Evolutionary conservation across 306 rosid species (phyloP), one percentile per base, ranked within the genome.

Genomic region (Comarum palustre): DNA sequence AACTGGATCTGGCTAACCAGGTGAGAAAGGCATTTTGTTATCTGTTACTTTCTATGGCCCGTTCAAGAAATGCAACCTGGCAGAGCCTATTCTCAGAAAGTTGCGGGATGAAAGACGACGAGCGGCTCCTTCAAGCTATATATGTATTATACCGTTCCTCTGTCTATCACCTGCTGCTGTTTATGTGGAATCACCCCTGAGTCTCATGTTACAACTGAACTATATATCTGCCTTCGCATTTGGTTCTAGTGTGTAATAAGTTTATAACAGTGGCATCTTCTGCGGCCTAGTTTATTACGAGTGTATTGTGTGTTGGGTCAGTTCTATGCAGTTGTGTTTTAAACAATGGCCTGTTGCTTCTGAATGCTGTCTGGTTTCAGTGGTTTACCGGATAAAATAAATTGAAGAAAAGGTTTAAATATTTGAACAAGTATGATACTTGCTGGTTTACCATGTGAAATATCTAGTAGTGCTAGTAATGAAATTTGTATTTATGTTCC

Each of bases 1-100:
- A 91, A 77, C 89, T 91, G 84, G 96, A 95, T 74, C 66, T 86
- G 93, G 82, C 72, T 39, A 83, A 87, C 82, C 90, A 84, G 93
- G 99, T 89, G 46, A 81, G 84, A 34, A 6, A 29, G 6, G 46
- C 4, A 17, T 3, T 59, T 19, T 22, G 34, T 70, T 52, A 42
- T 69, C 19, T 50, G 22, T 47, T 27, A 42, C 10, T 25, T 24
- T 36, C 9, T 55, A 66, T 5, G 90, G 77, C 85, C 91, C 0
- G 79, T 79, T 58, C 91, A 79, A 41, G 94, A 78, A 78, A 77
- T 89, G 75, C 84, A 87, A 1, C 73, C 87, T 66, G 87, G 87
- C 69, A 82, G 89, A 79, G 79, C 89, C 34, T 90, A 77, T 72
- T 7, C 90, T 16, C 78, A 96, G 81, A 95, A 87, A 75, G 89